Percentiles rank a stretch among this genome's conserved stretches.
phyloP scores from a whole-genome alignment of 495 filamentous ascomycete species.

The Aspergillus baeticus region DNA sequence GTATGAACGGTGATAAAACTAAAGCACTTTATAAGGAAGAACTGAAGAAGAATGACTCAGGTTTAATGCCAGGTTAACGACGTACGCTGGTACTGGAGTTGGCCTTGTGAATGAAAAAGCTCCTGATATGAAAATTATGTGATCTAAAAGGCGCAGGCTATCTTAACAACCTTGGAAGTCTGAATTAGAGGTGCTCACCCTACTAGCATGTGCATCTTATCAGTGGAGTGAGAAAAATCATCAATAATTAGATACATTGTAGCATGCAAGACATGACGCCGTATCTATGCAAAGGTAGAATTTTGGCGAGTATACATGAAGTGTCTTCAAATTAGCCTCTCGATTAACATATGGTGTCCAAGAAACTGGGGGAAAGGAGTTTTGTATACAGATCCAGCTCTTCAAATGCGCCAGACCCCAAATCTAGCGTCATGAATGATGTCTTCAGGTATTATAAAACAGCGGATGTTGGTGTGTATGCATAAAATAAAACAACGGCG shows the following conservation, averaged over 20 bases:
- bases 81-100: constrained; percentile 57
- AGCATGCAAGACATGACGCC: constrained; percentile 12
- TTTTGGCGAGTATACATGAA: constrained; percentile 8
- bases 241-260: no score
- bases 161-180: constrained; percentile 1
- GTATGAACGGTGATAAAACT: constrained; percentile 4
- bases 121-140: constrained; percentile 29
- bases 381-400: neutral
- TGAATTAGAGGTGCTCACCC: no score
- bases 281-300: constrained; percentile 20
- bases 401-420: constrained; percentile 5
- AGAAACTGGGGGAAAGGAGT: neutral
- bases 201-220: no score
- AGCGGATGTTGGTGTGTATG: neutral
- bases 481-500: neutral
- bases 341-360: neutral
- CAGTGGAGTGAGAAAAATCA: no score
- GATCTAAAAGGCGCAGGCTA: constrained; percentile 14
- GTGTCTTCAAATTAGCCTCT: neutral
- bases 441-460: constrained; percentile 6
- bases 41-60: constrained; percentile 46
- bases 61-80: constrained; percentile 57
- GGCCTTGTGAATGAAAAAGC: constrained; percentile 35
- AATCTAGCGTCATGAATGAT: neutral
- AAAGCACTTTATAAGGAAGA: constrained; percentile 48